Conservation (phyloP, 495 filamentous ascomycete genomes). For the Parachaetomium inaequale region DNA sequence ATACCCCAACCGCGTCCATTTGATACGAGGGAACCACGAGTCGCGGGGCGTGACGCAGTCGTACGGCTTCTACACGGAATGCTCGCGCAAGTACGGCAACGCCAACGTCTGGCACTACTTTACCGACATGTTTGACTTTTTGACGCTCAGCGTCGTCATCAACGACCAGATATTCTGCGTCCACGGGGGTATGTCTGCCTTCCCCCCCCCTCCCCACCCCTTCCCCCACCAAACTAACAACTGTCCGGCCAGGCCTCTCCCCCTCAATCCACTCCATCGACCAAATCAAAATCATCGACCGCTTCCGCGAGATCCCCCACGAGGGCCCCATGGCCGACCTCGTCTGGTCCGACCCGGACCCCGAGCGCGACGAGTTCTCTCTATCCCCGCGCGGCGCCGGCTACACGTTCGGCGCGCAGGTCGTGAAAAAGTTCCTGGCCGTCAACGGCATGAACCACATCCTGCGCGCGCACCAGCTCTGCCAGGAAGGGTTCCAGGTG, state of each 20-base stretch:
- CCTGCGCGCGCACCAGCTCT: constrained; percentile 91
- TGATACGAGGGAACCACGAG: constrained; percentile 96
- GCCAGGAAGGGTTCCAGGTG: constrained; percentile 94
- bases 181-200: constrained; percentile 71
- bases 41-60: constrained; percentile 96
- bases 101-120: constrained; percentile 99
- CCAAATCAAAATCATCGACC: constrained; percentile 99
- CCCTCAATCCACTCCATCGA: constrained; percentile 97
- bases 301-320: constrained; percentile 96
- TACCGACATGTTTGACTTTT: constrained; percentile 99
- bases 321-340: constrained; percentile 99
- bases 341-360: constrained; percentile 96
- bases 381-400: constrained; percentile 90
- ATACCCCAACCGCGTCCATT: constrained; percentile 85
- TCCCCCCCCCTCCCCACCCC: too few species aligned
- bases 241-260: constrained; percentile 66
- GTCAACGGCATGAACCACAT: constrained; percentile 98
- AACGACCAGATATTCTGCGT: constrained; percentile 99
- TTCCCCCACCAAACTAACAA: too few species aligned
- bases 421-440: constrained; percentile 95
- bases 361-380: constrained; percentile 93
- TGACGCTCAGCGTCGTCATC: constrained; percentile 94
- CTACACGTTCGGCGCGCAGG: constrained; percentile 95
- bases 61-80: constrained; percentile 98
- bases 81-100: constrained; percentile 94